Conservation (phyloP, 768 basidiomycete species). For the Mycena epipterygia region DNA sequence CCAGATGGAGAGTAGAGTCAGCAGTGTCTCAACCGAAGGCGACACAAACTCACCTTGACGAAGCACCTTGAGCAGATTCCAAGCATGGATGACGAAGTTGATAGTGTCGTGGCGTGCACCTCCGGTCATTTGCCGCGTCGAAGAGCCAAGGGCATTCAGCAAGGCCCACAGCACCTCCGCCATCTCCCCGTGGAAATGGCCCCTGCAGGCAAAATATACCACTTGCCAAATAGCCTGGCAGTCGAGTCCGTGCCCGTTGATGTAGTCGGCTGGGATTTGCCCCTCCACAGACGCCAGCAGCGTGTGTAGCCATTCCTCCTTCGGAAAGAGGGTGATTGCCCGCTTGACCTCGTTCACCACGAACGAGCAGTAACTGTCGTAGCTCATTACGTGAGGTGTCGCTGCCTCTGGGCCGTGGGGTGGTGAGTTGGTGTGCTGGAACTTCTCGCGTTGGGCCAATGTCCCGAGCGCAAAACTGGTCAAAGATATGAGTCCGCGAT, state of each 20-base stretch:
- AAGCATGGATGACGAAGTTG: slow-evolving; percentile 21
- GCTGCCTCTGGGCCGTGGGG: background rate
- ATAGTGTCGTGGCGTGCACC: slow-evolving; percentile 17
- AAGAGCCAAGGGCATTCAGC: slow-evolving; percentile 15
- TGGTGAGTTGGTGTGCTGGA: slow-evolving; percentile 9
- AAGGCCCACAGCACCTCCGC: slow-evolving; percentile 23
- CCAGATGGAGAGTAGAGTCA: background rate
- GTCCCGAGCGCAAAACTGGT: slow-evolving; percentile 8
- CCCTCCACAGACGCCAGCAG: background rate
- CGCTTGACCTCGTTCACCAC: slow-evolving; percentile 13
- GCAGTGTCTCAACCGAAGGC: background rate
- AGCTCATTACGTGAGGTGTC: background rate
- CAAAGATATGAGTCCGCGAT: background rate
- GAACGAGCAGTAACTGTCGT: slow-evolving; percentile 26
- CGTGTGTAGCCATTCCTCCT: slow-evolving; percentile 19
- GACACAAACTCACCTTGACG: background rate
- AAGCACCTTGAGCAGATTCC: slow-evolving; percentile 10
- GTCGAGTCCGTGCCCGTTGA: slow-evolving; percentile 10
- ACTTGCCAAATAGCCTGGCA: slow-evolving; percentile 24
- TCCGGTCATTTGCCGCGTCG: slow-evolving; percentile 22
- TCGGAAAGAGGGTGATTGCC: slow-evolving; percentile 1
- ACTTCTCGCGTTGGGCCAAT: slow-evolving; percentile 3
- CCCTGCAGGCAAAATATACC: slow-evolving; percentile 21
- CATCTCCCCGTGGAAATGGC: slow-evolving; percentile 24
- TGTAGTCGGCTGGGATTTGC: slow-evolving; percentile 25